Conservation (phyloP, 805 yeast genomes). For the Saccharomycopsis javanensis region DNA sequence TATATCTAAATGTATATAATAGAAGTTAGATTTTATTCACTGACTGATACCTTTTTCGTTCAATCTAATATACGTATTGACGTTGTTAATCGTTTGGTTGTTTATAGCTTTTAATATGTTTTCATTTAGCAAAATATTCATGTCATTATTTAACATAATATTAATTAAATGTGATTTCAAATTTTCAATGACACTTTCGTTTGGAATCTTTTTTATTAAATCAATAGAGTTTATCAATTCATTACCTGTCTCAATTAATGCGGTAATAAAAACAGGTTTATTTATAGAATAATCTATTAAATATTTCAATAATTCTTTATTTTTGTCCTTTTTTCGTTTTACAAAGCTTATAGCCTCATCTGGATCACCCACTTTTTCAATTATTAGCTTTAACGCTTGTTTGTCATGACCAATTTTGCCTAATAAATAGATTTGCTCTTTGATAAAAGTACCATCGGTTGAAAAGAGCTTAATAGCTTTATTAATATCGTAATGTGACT, state of each 20-base stretch:
- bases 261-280: constrained; percentile 68
- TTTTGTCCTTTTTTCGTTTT: constrained; percentile 41
- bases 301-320: constrained; percentile 72
- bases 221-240: constrained; percentile 58
- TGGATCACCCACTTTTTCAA: constrained; percentile 71
- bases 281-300: constrained; percentile 60
- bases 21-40: not conserved
- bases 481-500: constrained; percentile 57
- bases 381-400: constrained; percentile 66
- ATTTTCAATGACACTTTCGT: constrained; percentile 52
- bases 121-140: constrained; percentile 42
- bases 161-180: constrained; percentile 49
- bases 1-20: not conserved
- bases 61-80: constrained; percentile 24
- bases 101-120: constrained; percentile 47
- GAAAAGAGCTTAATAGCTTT: constrained; percentile 47
- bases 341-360: constrained; percentile 75
- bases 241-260: constrained; percentile 60
- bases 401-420: constrained; percentile 75
- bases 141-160: constrained; percentile 54
- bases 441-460: constrained; percentile 33
- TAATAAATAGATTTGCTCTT: constrained; percentile 72
- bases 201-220: constrained; percentile 57
- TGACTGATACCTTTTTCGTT: constrained; percentile 26
- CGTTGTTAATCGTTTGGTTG: constrained; percentile 37